Base-by-base conservation (phyloP, 441 rosid species). In the Adansonia madagascariensis region DNA sequence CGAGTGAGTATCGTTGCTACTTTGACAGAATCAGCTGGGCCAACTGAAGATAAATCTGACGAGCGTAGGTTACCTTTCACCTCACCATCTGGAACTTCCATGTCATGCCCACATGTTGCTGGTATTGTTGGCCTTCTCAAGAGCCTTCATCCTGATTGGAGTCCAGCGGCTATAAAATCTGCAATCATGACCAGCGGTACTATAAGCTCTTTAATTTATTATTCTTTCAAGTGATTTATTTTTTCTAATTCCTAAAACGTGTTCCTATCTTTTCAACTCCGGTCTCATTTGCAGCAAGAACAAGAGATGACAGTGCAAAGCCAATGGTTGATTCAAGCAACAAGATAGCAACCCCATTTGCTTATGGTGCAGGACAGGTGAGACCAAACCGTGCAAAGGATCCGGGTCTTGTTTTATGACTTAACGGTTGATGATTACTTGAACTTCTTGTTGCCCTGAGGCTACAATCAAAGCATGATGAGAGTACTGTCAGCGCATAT, bases 381-480 rank as follows among this genome's bases (percentile, higher is more conserved):
- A 75, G 71, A 35, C 94, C 95, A 3, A 86, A 85, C 70, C 71
- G 27, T 3, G 93, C 94, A 11, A 75, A 75, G 3, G 81, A 90
- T 61, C 98, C 95, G 0, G 94, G 95, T 0, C 91, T 94, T 1
- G 83, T 90, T 49, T 92, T 31, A 94, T 56, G 95, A 91, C 70
- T 57, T 88, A 18, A 75, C 46, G 0, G 20, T 39, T 0, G 71
- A 79, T 5, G 88, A 90, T 69, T 88, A 87, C 88, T 61, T 87
- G 31, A 83, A 86, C 85, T 90, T 85, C 82, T 79, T 89, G 8
- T 94, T 91, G 65, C 85, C 81, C 11, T 76, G 64, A 0, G 97
- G 94, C 20, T 86, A 91, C 84, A 83, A 81, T 18, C 14, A 75
- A 60, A 75, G 72, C 1, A 0, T 64, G 1, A 77, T 89, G 20